Evolutionary conservation across 345 rosid genomes (phyloP).

Genomic region (Camelina sativa): DNA sequence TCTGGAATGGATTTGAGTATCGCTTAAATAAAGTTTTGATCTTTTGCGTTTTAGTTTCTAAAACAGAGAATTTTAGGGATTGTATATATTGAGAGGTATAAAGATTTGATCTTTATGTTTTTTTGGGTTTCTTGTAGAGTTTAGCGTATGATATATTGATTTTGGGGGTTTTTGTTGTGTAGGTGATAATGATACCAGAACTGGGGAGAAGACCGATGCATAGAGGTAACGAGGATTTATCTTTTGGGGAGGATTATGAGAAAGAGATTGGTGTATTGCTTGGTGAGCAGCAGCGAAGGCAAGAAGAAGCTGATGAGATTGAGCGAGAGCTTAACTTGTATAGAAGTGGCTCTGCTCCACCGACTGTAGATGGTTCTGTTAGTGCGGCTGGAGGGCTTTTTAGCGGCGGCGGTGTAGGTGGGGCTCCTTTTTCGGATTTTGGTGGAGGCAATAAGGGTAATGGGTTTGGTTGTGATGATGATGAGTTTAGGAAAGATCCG

Average conservation of each 20-base stretch:
- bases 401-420: conserved; percentile 39
- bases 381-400: conserved; percentile 72
- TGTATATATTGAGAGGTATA: conserved; percentile 46
- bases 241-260: conserved; percentile 77
- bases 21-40: conserved; percentile 48
- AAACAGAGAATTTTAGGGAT: conserved; percentile 34
- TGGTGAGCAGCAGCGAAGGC: conserved; percentile 62
- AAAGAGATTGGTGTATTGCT: conserved; percentile 67
- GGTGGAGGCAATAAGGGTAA: conserved; percentile 50
- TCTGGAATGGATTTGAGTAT: conserved; percentile 30
- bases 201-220: conserved; percentile 58
- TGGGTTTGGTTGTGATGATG: conserved; percentile 54
- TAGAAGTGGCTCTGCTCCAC: conserved; percentile 96
- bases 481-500: conserved; percentile 86
- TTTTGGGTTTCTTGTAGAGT: background rate
- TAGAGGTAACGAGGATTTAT: conserved; percentile 66
- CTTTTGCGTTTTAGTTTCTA: conserved; percentile 41
- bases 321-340: conserved; percentile 71
- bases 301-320: conserved; percentile 60
- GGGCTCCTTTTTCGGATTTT: conserved; percentile 37
- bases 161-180: background rate
- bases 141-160: background rate
- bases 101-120: conserved; percentile 44
- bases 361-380: conserved; percentile 85
- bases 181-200: conserved; percentile 27